Conservation (phyloP, 345 rosid genomes). For the Boechera retrofracta region DNA sequence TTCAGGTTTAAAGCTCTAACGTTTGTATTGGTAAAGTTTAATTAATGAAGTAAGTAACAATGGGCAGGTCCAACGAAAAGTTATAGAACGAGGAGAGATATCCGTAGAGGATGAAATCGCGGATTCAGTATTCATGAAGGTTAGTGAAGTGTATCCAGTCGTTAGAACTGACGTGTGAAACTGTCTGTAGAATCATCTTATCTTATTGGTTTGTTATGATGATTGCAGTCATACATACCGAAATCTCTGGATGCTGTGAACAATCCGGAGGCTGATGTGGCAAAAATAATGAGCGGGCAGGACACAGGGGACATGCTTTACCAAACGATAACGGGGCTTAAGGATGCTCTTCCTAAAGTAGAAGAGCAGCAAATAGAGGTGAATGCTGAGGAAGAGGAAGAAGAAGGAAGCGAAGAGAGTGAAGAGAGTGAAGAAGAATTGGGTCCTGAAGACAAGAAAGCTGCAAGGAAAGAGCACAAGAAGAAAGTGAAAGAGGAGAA, state of each 20-base stretch:
- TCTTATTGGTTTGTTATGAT: neutral
- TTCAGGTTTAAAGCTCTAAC: neutral
- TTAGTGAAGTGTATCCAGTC: slow-evolving; percentile 38
- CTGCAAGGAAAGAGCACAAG: slow-evolving; percentile 93
- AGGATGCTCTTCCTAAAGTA: slow-evolving; percentile 62
- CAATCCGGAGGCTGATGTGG: slow-evolving; percentile 78
- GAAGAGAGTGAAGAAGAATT: slow-evolving; percentile 53
- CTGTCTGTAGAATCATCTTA: neutral
- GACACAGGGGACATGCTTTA: slow-evolving; percentile 80
- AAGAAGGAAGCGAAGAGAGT: slow-evolving; percentile 49
- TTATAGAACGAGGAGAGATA: slow-evolving; percentile 66
- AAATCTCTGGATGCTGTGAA: slow-evolving; percentile 81
- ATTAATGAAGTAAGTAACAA: neutral
- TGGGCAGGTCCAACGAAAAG: slow-evolving; percentile 75
- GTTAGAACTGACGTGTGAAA: neutral
- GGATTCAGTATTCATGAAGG: slow-evolving; percentile 93
- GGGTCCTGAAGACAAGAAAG: slow-evolving; percentile 61
- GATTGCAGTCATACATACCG: slow-evolving; percentile 74
- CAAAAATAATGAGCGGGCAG: slow-evolving; percentile 71
- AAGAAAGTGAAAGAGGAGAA: slow-evolving; percentile 97
- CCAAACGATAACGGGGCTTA: slow-evolving; percentile 84
- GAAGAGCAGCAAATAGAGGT: slow-evolving; percentile 41
- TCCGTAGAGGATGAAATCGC: slow-evolving; percentile 91
- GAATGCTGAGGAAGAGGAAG: slow-evolving; percentile 34
- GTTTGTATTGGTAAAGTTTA: neutral